Evolutionary conservation across 2,329 filamentous ascomycete species (phyloP), one percentile per base, ranked within the genome.

Genomic region (Tolypocladium endophyticum): DNA sequence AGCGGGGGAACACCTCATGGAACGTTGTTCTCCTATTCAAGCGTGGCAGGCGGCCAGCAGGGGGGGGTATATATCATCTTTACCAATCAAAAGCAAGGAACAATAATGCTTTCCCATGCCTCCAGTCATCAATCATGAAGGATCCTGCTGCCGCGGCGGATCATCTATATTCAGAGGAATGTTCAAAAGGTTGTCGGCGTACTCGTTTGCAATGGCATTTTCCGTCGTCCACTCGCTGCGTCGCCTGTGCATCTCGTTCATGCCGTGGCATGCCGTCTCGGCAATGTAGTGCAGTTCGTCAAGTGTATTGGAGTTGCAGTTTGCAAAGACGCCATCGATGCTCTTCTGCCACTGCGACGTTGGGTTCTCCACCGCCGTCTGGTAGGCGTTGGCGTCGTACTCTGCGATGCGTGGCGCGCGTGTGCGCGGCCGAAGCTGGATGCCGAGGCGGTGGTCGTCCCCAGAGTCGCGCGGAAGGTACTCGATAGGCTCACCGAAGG

Each of bases 291-390:
- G 74, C 60, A 79, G 68, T 61, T 76, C 73, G 39, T 75, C 70
- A n/a, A 78, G 71, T 9, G 76, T 78, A 33, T 70, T 74, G 23
- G 70, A 69, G 60, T 78, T 78, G 64, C 71, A 73, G 64, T 79
- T 79, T 33, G 71, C 69, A 60, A 79, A 80, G 6, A 74, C 64
- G 39, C 75, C 75, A 62, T 79, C 77, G 59, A 79, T 74, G 59
- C 74, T 74, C 58, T 70, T 71, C 63, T 74, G 72, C 74, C 75
- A 78, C 58, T 70, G 64, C 18, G 76, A 77, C 2, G 76, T 77
- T 4, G 72, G 67, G 60, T 76, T 77, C 16, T 63, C 66, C n/a
- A 74, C 69, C n/a, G 69, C 68, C 50, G 66, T 67, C 63, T 73
- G 71, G 62, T 75, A 69, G 39, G 73, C 71, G 60, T 72, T 72